Conservation (phyloP, 345 rosid genomes). For the Zanthoxylum bungeanum region DNA sequence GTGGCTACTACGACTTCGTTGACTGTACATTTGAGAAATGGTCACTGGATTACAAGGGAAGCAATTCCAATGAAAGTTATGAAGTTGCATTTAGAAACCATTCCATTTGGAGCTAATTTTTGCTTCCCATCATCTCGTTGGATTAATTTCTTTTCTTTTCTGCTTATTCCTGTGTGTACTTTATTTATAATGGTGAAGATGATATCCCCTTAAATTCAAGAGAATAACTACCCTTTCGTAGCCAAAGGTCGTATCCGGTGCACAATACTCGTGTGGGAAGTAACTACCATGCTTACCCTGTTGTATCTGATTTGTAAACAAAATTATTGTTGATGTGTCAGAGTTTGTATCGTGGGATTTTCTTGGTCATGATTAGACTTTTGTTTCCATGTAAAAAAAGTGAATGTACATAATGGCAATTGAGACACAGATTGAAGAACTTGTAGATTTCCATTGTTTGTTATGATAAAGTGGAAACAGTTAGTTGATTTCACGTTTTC, state of each 20-base stretch:
- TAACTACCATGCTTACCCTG: too few relatives aligned
- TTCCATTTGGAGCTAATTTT: constrained; percentile 59
- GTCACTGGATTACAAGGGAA: constrained; percentile 68
- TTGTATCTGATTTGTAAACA: background rate
- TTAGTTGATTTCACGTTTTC: background rate
- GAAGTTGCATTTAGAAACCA: constrained; percentile 45
- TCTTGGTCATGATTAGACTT: background rate
- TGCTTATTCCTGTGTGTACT: constrained; percentile 1
- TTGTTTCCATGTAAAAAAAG: background rate
- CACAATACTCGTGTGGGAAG: too few relatives aligned
- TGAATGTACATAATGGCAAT: background rate
- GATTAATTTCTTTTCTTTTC: background rate
- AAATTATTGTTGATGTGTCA: background rate
- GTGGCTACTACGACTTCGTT: constrained; percentile 84
- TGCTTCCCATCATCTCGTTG: background rate
- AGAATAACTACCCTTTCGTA: constrained; percentile 11
- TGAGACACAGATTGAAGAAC: background rate
- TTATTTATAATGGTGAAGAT: background rate
- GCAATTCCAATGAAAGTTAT: constrained; percentile 32
- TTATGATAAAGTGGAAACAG: background rate
- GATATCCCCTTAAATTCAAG: constrained; percentile 18
- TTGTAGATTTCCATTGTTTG: background rate
- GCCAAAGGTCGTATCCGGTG: too few relatives aligned
- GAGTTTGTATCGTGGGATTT: background rate
- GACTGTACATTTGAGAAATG: constrained; percentile 93